Conservation (phyloP, 2,329 filamentous ascomycete species). For the Colletotrichum lindemuthianum region DNA sequence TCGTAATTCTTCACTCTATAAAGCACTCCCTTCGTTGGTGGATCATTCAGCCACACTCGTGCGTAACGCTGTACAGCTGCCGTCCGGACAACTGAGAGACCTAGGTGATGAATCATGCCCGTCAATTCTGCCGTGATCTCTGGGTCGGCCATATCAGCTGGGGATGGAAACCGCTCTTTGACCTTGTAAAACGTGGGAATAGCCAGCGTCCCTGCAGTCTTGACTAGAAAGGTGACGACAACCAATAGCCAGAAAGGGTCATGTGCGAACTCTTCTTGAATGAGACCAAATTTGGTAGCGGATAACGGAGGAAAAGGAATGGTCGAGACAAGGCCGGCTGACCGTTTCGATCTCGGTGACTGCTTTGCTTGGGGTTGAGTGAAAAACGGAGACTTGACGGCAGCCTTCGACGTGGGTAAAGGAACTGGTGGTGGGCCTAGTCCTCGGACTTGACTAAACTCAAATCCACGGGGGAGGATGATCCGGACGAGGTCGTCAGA, state of each 20-base stretch:
- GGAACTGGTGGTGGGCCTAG: neutral
- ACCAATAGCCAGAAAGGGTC: conserved; percentile 85
- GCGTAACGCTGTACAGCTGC: conserved; percentile 76
- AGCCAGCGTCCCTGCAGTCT: conserved; percentile 77
- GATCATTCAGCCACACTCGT: conserved; percentile 70
- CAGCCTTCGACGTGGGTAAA: conserved; percentile 15
- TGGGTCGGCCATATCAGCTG: conserved; percentile 67
- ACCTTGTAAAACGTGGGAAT: conserved; percentile 80
- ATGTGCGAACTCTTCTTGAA: conserved; percentile 81
- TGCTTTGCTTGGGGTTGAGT: conserved; percentile 34
- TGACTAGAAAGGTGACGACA: conserved; percentile 85
- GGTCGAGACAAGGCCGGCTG: conserved; percentile 59
- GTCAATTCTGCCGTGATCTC: conserved; percentile 62
- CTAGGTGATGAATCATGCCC: conserved; percentile 74
- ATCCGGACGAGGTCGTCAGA: conserved; percentile 30
- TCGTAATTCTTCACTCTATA: conserved; percentile 63
- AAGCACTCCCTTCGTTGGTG: conserved; percentile 68
- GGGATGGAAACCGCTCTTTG: conserved; percentile 74
- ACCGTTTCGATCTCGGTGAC: conserved; percentile 44
- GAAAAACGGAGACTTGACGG: conserved; percentile 49
- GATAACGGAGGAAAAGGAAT: conserved; percentile 76
- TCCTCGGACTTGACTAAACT: conserved; percentile 26
- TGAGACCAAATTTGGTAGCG: conserved; percentile 74
- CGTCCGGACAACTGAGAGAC: conserved; percentile 75
- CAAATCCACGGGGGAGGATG: conserved; percentile 24